phyloP scores from a whole-genome alignment of 257 asterid species.

The Nicotiana undulata region DNA sequence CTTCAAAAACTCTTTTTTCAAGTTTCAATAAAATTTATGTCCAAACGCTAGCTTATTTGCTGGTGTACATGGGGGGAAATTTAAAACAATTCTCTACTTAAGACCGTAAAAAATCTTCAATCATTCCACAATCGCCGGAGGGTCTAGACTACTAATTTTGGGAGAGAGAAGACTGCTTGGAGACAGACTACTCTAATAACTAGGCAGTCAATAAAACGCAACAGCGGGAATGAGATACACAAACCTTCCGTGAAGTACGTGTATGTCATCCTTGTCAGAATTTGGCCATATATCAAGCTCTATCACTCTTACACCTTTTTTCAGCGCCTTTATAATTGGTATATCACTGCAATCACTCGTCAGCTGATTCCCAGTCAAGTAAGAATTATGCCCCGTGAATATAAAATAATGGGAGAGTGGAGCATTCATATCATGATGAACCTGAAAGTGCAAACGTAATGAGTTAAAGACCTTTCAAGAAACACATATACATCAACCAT shows the following conservation, averaged over 20 bases:
- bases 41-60: neutral
- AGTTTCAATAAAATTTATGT: too few species aligned
- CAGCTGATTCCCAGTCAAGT: slow-evolving; percentile 87
- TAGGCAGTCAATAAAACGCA: neutral
- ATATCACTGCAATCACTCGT: slow-evolving; percentile 84
- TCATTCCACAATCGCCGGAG: neutral
- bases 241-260: slow-evolving; percentile 83
- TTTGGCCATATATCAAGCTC: slow-evolving; percentile 90
- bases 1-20: too few species aligned
- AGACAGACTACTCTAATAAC: neutral
- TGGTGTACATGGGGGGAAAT: neutral
- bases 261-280: slow-evolving; percentile 63
- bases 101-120: neutral
- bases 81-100: neutral
- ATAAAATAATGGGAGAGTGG: slow-evolving; percentile 72
- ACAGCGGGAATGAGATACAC: neutral
- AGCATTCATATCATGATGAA: slow-evolving; percentile 73
- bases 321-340: slow-evolving; percentile 65
- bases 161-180: neutral
- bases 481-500: neutral
- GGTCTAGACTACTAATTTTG: neutral
- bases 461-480: neutral
- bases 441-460: slow-evolving; percentile 25
- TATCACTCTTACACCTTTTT: slow-evolving; percentile 77
- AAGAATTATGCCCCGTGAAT: slow-evolving; percentile 79